These are phyloP conservation scores for Candida multigemmis DNA, from an alignment of 805 yeast genomes.

Conservation along the genomic window DNA sequence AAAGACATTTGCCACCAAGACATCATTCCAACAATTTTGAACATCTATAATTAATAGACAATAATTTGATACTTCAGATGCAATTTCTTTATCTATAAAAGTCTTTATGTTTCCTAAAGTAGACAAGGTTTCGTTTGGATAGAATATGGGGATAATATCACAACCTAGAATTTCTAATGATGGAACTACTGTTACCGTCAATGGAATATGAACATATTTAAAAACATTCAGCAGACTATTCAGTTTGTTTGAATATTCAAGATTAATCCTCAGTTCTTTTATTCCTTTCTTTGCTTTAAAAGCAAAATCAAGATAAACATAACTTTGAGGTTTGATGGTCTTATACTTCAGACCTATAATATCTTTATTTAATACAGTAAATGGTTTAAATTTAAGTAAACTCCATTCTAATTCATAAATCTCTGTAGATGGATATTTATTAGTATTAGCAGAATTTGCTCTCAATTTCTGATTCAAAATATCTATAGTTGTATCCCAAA, in stretches of 20 bases:
- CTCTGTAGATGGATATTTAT: constrained; percentile 47
- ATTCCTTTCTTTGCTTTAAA: constrained; percentile 69
- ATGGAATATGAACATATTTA: constrained; percentile 58
- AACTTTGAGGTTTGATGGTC: constrained; percentile 28
- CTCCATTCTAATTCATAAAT: constrained; percentile 69
- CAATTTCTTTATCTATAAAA: constrained; percentile 2
- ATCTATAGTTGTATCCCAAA: constrained; percentile 67
- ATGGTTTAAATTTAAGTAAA: constrained; percentile 48
- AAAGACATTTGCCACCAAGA: constrained; percentile 13
- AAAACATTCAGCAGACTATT: constrained; percentile 17
- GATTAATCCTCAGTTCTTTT: constrained; percentile 49
- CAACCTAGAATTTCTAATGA: constrained; percentile 68
- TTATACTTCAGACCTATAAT: constrained; percentile 26
- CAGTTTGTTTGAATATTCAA: constrained; percentile 48
- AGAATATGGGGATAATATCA: constrained; percentile 57
- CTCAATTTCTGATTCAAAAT: constrained; percentile 49
- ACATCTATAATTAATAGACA: constrained; percentile 66
- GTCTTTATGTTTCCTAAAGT: constrained; percentile 2
- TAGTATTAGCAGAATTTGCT: constrained; percentile 12
- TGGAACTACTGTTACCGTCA: constrained; percentile 61
- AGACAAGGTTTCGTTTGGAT: constrained; percentile 6
- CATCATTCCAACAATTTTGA: constrained; percentile 71
- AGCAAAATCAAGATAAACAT: constrained; percentile 44
- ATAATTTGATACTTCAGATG: constrained; percentile 31
- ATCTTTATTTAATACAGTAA: constrained; percentile 41